Conservation (phyloP, 192 early-diverging fungal species). For the Pilaira anomala region DNA sequence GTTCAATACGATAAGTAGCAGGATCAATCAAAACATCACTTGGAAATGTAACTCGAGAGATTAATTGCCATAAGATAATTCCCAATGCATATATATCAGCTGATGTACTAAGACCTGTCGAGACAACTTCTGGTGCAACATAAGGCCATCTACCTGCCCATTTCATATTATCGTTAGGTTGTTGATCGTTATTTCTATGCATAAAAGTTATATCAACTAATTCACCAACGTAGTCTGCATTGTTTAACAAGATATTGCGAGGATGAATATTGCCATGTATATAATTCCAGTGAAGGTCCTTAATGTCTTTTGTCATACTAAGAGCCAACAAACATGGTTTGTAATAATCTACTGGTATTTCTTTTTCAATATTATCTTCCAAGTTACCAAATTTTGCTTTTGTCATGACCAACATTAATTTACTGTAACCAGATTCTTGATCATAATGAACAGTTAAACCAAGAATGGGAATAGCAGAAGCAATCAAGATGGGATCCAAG, state of each 20-base stretch:
- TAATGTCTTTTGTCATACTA: conserved; percentile 21
- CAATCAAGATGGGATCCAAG: conserved; percentile 9
- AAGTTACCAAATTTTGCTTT: conserved; percentile 28
- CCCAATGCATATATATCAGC: conserved; percentile 28
- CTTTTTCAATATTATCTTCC: conserved; percentile 17
- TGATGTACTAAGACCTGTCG: conserved; percentile 15
- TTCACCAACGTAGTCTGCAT: conserved; percentile 17
- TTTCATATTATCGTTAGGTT: background rate
- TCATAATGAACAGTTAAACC: conserved; percentile 28
- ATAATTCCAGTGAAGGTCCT: conserved; percentile 31
- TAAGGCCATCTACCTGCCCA: conserved; percentile 25
- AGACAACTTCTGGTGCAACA: conserved; percentile 24
- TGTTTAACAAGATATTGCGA: conserved; percentile 24
- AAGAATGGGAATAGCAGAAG: conserved; percentile 8
- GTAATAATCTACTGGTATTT: conserved; percentile 19
- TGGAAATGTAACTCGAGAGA: conserved; percentile 29
- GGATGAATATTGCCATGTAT: conserved; percentile 31
- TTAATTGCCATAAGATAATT: conserved; percentile 31
- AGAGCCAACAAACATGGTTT: conserved; percentile 17
- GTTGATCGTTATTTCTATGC: conserved; percentile 1
- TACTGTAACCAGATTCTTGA: conserved; percentile 9
- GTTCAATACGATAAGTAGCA: conserved; percentile 27
- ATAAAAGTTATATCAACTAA: conserved; percentile 28
- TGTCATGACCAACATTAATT: conserved; percentile 26
- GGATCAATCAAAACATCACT: conserved; percentile 23